Conservation (phyloP, 2,329 filamentous ascomycete species). For the Aspergillus persii region DNA sequence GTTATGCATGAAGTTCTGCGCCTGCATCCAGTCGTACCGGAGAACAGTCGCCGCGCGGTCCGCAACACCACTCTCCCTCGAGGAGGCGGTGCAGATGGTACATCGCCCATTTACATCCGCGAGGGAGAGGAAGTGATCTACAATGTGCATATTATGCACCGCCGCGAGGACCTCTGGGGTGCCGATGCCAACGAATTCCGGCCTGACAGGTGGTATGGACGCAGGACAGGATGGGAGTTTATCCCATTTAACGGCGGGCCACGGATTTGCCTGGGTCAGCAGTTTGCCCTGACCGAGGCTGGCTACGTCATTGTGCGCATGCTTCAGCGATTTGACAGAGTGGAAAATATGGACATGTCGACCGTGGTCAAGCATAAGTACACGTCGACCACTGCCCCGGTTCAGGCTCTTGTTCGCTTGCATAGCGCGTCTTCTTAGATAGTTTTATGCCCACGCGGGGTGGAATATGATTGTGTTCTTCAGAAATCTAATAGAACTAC, state of each 20-base stretch:
- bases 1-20: constrained; percentile 41
- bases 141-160: constrained; percentile 69
- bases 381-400: background rate
- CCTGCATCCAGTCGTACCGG: constrained; percentile 45
- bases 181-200: constrained; percentile 52
- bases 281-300: constrained; percentile 72
- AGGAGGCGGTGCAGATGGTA: constrained; percentile 60
- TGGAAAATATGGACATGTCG: constrained; percentile 44
- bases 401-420: background rate
- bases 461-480: no score
- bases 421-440: background rate
- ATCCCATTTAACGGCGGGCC: constrained; percentile 74
- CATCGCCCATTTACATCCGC: constrained; percentile 60
- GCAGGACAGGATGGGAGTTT: constrained; percentile 63
- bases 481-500: no score
- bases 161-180: constrained; percentile 54
- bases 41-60: constrained; percentile 41
- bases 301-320: constrained; percentile 67
- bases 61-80: constrained; percentile 43
- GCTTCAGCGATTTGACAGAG: constrained; percentile 66
- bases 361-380: background rate
- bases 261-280: constrained; percentile 72
- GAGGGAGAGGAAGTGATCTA: constrained; percentile 67
- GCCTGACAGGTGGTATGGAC: constrained; percentile 69
- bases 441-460: background rate